Conservation (phyloP, 148 eudicot genomes). For the Chenopodium formosanum region DNA sequence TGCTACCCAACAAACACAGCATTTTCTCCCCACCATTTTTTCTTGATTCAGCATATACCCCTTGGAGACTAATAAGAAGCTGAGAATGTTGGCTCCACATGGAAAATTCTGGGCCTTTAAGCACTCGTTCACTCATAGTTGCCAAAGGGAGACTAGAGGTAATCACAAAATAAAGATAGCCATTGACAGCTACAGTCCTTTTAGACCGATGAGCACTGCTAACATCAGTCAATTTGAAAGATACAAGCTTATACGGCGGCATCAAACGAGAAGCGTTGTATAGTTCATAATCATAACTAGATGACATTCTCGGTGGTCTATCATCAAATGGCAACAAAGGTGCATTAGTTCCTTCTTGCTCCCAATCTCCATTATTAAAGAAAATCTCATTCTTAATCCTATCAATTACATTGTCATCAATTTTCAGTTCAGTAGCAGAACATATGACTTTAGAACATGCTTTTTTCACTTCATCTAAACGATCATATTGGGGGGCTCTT, state of each 20-base stretch:
- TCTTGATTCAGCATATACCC: slow-evolving; percentile 61
- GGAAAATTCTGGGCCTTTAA: slow-evolving; percentile 30
- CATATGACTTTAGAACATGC: slow-evolving; percentile 47
- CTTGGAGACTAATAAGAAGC: slow-evolving; percentile 59
- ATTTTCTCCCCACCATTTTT: slow-evolving; percentile 60
- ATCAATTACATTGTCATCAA: slow-evolving; percentile 41
- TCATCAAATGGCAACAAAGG: slow-evolving; percentile 79
- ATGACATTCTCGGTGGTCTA: slow-evolving; percentile 47
- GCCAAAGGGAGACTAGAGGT: slow-evolving; percentile 44
- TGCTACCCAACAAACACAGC: slow-evolving; percentile 76
- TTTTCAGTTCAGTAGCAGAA: slow-evolving; percentile 48
- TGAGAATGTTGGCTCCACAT: slow-evolving; percentile 64
- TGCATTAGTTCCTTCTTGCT: slow-evolving; percentile 48
- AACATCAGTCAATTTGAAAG: slow-evolving; percentile 72
- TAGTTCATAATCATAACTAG: slow-evolving; percentile 31
- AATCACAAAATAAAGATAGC: slow-evolving; percentile 54
- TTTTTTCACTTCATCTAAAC: slow-evolving; percentile 62
- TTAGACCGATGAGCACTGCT: slow-evolving; percentile 41
- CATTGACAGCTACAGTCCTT: slow-evolving; percentile 56
- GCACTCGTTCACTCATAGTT: slow-evolving; percentile 26
- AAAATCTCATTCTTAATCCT: slow-evolving; percentile 53
- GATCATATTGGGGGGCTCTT: slow-evolving; percentile 48
- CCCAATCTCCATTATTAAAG: slow-evolving; percentile 90
- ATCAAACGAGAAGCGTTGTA: slow-evolving; percentile 19
- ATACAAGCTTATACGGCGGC: slow-evolving; percentile 46